phyloP scores from a whole-genome alignment of 2,329 filamentous ascomycete genomes.

The Ceratocystiopsis brevicomis region DNA sequence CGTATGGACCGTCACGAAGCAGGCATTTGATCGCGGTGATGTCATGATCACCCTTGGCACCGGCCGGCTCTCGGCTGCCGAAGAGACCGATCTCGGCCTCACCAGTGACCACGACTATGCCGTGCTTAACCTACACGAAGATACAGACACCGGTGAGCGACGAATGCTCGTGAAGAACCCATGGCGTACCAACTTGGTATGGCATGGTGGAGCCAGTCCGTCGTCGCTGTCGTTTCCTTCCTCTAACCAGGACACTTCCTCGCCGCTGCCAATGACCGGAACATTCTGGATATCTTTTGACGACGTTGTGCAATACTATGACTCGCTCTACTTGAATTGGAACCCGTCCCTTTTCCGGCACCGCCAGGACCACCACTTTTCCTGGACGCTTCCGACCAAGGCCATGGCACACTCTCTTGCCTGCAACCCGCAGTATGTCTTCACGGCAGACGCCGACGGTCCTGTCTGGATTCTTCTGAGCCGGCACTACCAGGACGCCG shows the following conservation, averaged over 20 bases:
- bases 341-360: conserved; percentile 67
- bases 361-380: conserved; percentile 78
- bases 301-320: conserved; percentile 76
- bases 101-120: conserved; percentile 90
- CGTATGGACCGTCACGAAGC: conserved; percentile 61
- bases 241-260: background rate
- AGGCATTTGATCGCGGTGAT: conserved; percentile 57
- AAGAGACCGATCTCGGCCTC: conserved; percentile 65
- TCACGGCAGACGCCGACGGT: conserved; percentile 37
- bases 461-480: conserved; percentile 70
- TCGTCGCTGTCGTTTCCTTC: no score
- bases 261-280: conserved; percentile 34
- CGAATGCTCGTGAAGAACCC: conserved; percentile 83
- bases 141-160: conserved; percentile 37
- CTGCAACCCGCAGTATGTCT: conserved; percentile 54
- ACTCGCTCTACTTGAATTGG: conserved; percentile 95
- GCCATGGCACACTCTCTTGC: conserved; percentile 35
- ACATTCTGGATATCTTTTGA: conserved; percentile 88
- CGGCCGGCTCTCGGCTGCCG: conserved; percentile 55
- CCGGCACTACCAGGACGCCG: conserved; percentile 62
- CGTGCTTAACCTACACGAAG: conserved; percentile 53
- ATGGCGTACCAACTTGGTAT: conserved; percentile 68
- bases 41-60: conserved; percentile 83
- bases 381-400: conserved; percentile 44
- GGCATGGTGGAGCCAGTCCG: conserved; percentile 31